Base-by-base conservation (phyloP, 768 basidiomycete species). In the Rhodotorula graminis region DNA sequence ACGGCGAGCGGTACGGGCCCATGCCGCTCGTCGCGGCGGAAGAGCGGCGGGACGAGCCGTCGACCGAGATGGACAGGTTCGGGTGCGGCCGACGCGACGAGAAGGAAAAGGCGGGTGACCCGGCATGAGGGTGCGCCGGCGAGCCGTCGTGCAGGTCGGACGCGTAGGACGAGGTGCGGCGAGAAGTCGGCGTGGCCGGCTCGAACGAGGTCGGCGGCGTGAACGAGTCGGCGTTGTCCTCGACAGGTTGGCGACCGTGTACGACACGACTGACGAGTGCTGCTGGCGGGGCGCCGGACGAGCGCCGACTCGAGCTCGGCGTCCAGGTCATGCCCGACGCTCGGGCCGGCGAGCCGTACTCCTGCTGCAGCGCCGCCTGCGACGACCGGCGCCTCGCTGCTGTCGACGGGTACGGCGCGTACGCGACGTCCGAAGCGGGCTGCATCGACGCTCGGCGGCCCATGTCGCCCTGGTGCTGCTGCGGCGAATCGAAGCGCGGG, bases 31-130 rank as follows among this genome's bases (percentile, higher is more conserved):
- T 37, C 19, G 57, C 37, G 33, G 33, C 37, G 37, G 57, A 23
- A 19, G 19, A 16, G 23, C 27, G 27, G 44, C n/a, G 19, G 0
- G 44, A 46, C 5, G 60, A 46, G 21, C 50, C 62, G 27, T 53
- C 62, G 62, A 64, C 63, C n/a, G 63, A 55, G 53, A 64, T 64
- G 18, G 42, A 55, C 27, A 64, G 42, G 53, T 56, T 56, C 27
- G 18, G 52, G 53, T 64, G 40, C 37, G 44, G n/a, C 1, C 63
- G 52, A 5, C 63, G 61, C 0, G 19, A 19, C 3, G 46, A 19
- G 10, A 27, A 21, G 21, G 31, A 25, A 27, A 25, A 19, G 12
- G 63, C 25, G 10, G 59, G 59, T 9, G 59, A 60, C 25, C 25
- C 6, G 2, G 1, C 10, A 1, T 8, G 14, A 42, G 59, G 40